Evolutionary conservation across 106 monocot genomes (phyloP).

Genomic region (Dendrobium chrysotoxum): DNA sequence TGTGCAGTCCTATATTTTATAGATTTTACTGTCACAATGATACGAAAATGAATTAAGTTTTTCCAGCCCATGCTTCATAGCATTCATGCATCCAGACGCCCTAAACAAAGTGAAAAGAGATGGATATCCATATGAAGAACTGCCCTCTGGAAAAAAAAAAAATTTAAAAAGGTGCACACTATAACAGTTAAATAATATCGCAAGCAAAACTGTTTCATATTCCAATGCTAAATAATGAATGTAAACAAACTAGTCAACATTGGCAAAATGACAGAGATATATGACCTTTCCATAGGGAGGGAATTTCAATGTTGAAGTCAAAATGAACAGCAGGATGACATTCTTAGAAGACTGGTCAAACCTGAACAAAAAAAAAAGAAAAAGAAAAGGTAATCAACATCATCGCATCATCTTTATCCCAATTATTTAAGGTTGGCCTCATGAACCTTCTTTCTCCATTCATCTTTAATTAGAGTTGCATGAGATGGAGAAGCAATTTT

Average conservation of each 20-base stretch:
- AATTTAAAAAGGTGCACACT: neutral
- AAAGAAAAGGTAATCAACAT: neutral
- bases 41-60: neutral
- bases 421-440: neutral
- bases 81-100: neutral
- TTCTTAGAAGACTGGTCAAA: slow-evolving; percentile 69
- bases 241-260: neutral
- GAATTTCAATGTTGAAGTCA: slow-evolving; percentile 50
- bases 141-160: neutral
- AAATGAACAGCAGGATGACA: slow-evolving; percentile 50
- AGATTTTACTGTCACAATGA: neutral
- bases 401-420: neutral
- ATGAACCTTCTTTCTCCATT: neutral
- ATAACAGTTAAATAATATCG: neutral
- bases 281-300: slow-evolving; percentile 78
- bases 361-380: slow-evolving; percentile 40
- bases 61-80: neutral
- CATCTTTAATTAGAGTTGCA: neutral
- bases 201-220: neutral
- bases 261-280: neutral
- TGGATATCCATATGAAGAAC: neutral
- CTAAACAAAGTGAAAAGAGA: neutral
- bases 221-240: neutral
- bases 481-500: neutral
- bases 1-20: neutral